These are phyloP conservation scores for Sequoiadendron giganteum DNA, from an alignment of 75 land plant genomes.

Conservation along the genomic window DNA sequence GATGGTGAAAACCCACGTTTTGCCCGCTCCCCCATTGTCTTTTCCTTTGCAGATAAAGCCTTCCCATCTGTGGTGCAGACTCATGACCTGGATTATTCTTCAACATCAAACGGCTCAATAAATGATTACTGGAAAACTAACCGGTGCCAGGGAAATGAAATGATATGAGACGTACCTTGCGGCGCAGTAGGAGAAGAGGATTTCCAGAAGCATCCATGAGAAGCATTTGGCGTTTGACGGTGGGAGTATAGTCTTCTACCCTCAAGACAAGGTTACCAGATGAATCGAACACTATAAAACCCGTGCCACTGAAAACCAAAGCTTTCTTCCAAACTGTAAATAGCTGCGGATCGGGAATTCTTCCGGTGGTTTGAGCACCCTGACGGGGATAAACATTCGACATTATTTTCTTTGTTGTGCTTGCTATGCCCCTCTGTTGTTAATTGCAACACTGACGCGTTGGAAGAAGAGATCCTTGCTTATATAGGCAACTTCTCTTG, in stretches of 20 bases:
- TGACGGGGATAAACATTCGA: too few relatives aligned
- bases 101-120: too few relatives aligned
- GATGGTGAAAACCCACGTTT: neutral
- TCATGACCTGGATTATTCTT: constrained; percentile 4
- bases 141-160: too few relatives aligned
- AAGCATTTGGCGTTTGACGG: neutral
- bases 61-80: constrained; percentile 25
- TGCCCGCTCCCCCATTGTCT: neutral
- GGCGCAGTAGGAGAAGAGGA: neutral
- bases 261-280: neutral
- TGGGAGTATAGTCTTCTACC: neutral
- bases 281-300: neutral
- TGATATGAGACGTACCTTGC: neutral
- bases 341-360: neutral
- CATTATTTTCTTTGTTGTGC: too few relatives aligned
- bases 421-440: too few relatives aligned
- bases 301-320: neutral
- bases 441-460: too few relatives aligned
- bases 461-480: too few relatives aligned
- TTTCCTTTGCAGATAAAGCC: constrained; percentile 7
- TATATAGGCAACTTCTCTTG: too few relatives aligned
- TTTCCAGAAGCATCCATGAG: neutral
- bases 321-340: neutral
- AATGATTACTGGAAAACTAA: too few relatives aligned
- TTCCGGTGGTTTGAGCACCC: too few relatives aligned